Evolutionary conservation across 768 basidiomycete genomes (phyloP), one percentile per base, ranked within the genome.

Genomic region (Wakefieldia striispora): DNA sequence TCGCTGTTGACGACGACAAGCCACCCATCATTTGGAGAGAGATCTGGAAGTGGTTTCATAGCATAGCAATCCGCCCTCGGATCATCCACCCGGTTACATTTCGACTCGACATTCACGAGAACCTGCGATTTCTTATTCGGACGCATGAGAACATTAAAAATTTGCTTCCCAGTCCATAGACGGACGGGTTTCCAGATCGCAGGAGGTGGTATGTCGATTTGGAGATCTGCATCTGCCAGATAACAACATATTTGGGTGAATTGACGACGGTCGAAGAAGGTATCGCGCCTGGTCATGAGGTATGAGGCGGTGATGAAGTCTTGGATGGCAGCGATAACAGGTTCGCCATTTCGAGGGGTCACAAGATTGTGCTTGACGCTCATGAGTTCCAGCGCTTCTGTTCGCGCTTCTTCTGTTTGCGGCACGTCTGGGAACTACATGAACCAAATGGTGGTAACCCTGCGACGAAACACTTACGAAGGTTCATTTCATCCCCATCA

Each of bases 221-320:
- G 88, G 38, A 93, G 70, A 59, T 88, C 80, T 21, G 92, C 95
- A 61, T 98, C 97, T 16, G 80, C 88, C 42, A 99, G 79, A 70
- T 95, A 99, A 50, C 89, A 91, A 67, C 94, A 95, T 57, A 97
- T 93, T 62, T 98, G 97, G 2, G 91, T 91, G 70, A 99, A 97
- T 61, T 97, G 91, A 40, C 87, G 82, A 17, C 97, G 84, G 64
- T 95, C 90, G 65, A 95, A 88, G 70, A 99, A 97, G 14, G 80
- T 83, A 61, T 99, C 97, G 62, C 89, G 87, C 33, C 84, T 86
- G 8, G 95, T 95, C 58, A 99, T 82, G 35, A 99, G 83, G 74
- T 86, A 99, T 17, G 97, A 94, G 14, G 95, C 97, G 4, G 97
- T 98, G 73, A 99, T 98, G 75, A 99, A 99, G 70, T 99, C 97